A percentile compares a stretch with the other conserved stretches of the same genome.
Evolutionary conservation across 1,284 basidiomycete genomes (phyloP).

Genomic region (Heterobasidion occidentale): DNA sequence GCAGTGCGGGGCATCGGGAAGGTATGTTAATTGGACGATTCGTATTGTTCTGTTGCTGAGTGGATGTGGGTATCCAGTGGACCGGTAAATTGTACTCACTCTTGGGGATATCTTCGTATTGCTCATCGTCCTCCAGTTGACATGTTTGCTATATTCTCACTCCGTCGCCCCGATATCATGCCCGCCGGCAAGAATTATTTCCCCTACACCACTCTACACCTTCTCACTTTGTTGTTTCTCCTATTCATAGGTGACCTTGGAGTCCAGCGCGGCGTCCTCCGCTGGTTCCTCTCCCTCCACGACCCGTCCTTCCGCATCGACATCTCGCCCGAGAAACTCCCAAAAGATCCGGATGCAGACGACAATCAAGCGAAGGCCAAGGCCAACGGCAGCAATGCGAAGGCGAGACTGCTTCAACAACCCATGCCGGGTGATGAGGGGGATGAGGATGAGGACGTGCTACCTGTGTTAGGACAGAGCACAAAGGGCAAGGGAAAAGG

Average conservation of each 20-base stretch:
- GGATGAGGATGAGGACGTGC: not conserved
- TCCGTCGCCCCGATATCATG: slow-evolving; percentile 76
- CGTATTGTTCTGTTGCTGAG: no score
- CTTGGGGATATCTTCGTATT: not conserved
- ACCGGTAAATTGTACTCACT: slow-evolving; percentile 19
- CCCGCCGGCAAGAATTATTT: slow-evolving; percentile 48
- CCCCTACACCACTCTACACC: not conserved
- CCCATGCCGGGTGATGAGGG: not conserved
- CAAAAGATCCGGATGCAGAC: slow-evolving; percentile 22
- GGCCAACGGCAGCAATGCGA: slow-evolving; percentile 9
- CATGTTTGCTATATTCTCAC: slow-evolving; percentile 87
- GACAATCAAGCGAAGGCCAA: slow-evolving; percentile 12
- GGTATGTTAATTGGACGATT: slow-evolving; percentile 29
- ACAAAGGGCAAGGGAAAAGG: not conserved
- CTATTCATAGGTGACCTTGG: slow-evolving; percentile 67
- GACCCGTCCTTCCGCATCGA: slow-evolving; percentile 37
- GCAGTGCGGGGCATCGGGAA: slow-evolving; percentile 77
- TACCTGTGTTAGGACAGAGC: not conserved
- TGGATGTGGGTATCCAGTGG: slow-evolving; percentile 20
- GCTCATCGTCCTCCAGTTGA: slow-evolving; percentile 43
- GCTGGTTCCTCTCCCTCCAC: slow-evolving; percentile 70
- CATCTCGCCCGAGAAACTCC: slow-evolving; percentile 50
- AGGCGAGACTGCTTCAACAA: slow-evolving; percentile 4
- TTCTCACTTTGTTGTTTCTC: not conserved
- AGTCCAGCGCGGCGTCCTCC: slow-evolving; percentile 69